Percentiles rank a stretch among this genome's conserved stretches.
phyloP scores from a whole-genome alignment of 805 yeast genomes.

The Sugiyamaella mastotermitis region DNA sequence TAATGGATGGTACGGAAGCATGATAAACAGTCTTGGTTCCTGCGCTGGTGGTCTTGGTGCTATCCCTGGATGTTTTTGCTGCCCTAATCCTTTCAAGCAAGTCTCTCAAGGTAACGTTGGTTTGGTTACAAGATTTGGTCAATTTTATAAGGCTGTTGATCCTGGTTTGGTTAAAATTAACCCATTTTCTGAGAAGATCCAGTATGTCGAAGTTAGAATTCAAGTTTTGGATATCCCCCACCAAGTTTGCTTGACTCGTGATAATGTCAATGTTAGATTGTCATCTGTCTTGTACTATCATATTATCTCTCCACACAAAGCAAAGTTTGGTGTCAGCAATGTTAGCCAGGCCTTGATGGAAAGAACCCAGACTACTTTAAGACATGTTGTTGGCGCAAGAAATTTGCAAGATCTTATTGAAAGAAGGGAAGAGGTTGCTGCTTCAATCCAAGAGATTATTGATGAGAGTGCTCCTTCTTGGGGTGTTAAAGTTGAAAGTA shows the following conservation, averaged over 20 bases:
- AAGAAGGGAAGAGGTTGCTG: slow-evolving; percentile 65
- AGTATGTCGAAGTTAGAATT: slow-evolving; percentile 47
- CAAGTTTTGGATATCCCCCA: slow-evolving; percentile 59
- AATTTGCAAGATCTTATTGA: slow-evolving; percentile 66
- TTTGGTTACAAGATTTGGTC: slow-evolving; percentile 59
- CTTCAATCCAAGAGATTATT: slow-evolving; percentile 54
- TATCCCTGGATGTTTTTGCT: slow-evolving; percentile 50
- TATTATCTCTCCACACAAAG: slow-evolving; percentile 61
- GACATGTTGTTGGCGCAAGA: slow-evolving; percentile 66
- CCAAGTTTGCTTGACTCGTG: slow-evolving; percentile 66
- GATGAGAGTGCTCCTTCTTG: slow-evolving; percentile 56
- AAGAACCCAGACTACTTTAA: slow-evolving; percentile 65
- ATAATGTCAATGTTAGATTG: slow-evolving; percentile 55
- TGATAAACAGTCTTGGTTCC: slow-evolving; percentile 34
- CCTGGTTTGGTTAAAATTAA: slow-evolving; percentile 64
- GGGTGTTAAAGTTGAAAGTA: slow-evolving; percentile 67
- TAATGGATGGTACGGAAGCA: slow-evolving; percentile 33
- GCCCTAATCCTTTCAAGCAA: slow-evolving; percentile 51
- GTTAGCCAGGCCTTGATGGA: slow-evolving; percentile 53
- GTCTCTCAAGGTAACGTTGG: slow-evolving; percentile 68
- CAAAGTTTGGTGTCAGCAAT: slow-evolving; percentile 50
- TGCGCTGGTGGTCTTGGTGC: slow-evolving; percentile 49
- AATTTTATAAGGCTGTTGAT: slow-evolving; percentile 56
- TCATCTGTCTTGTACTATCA: slow-evolving; percentile 65
- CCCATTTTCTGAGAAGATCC: slow-evolving; percentile 54